A percentile compares a stretch with the other conserved stretches of the same genome.
Evolutionary conservation across 345 rosid species (phyloP).

Genomic region (Linum lewisii): DNA sequence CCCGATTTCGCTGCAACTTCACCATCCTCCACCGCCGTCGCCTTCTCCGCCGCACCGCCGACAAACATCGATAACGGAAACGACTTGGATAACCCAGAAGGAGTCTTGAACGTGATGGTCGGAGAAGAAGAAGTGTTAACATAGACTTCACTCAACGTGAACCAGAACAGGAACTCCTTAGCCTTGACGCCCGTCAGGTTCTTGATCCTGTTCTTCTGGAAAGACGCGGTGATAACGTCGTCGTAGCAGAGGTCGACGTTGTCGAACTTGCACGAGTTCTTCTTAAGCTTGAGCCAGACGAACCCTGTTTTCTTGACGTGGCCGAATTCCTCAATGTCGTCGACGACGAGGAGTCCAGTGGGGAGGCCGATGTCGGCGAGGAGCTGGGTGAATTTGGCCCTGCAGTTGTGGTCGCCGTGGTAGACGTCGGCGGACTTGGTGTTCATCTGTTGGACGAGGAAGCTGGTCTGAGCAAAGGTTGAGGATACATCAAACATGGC

Average conservation of each 20-base stretch:
- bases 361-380: constrained; percentile 14
- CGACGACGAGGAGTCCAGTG: constrained; percentile 11
- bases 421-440: constrained; percentile 13
- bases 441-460: constrained; percentile 5
- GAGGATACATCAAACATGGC: too few relatives aligned
- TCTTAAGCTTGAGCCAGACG: constrained; percentile 19
- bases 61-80: constrained; percentile 15
- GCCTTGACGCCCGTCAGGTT: constrained; percentile 27
- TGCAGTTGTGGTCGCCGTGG: constrained; percentile 19
- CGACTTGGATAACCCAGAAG: constrained; percentile 18
- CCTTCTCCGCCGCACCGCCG: too few relatives aligned
- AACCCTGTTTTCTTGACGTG: constrained; percentile 20
- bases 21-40: neutral
- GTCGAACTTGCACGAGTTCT: constrained; percentile 14
- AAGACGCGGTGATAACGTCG: constrained; percentile 15
- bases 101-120: constrained; percentile 20
- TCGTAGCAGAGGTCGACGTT: constrained; percentile 11
- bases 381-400: constrained; percentile 15
- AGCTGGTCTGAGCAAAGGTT: neutral
- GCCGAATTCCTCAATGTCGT: constrained; percentile 21
- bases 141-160: constrained; percentile 15
- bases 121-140: neutral
- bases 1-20: neutral
- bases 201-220: constrained; percentile 21
- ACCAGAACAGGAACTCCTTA: constrained; percentile 24